Percentiles rank a stretch among this genome's conserved stretches.
Evolutionary conservation across 768 basidiomycete species (phyloP).

Genomic region (Royoungia palumana): DNA sequence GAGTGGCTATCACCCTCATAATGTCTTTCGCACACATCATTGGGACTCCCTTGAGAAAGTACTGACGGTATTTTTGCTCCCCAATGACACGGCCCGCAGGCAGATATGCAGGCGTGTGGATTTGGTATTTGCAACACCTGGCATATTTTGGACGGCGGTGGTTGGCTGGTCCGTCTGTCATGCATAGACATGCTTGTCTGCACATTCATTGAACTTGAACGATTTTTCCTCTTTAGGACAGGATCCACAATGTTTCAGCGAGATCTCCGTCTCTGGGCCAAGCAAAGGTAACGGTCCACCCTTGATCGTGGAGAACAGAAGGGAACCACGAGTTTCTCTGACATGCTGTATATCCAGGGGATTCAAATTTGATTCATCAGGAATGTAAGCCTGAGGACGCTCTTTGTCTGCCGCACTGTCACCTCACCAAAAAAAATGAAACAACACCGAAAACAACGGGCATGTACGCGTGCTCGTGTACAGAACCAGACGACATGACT

Average conservation of each 20-base stretch:
- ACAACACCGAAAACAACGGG: no score
- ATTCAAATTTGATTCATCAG: slow-evolving; percentile 82
- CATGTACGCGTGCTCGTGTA: no score
- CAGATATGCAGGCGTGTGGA: slow-evolving; percentile 71
- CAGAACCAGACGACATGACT: slow-evolving; percentile 58
- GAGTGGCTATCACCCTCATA: slow-evolving; percentile 55
- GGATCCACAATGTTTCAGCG: slow-evolving; percentile 90
- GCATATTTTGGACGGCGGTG: slow-evolving; percentile 84
- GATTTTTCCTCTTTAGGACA: slow-evolving; percentile 46
- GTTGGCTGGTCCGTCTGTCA: slow-evolving; percentile 69
- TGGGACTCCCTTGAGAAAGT: slow-evolving; percentile 85
- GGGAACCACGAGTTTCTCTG: neutral
- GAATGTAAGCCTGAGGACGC: slow-evolving; percentile 49
- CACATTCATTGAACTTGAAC: neutral
- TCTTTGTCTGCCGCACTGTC: neutral
- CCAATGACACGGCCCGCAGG: slow-evolving; percentile 33
- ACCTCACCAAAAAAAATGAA: neutral
- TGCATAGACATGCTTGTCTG: neutral
- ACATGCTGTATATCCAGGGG: slow-evolving; percentile 42
- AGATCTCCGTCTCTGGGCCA: slow-evolving; percentile 75
- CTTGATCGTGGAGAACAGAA: neutral
- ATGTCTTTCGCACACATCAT: slow-evolving; percentile 53
- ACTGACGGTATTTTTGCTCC: slow-evolving; percentile 73
- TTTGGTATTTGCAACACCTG: slow-evolving; percentile 73
- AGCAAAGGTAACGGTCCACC: slow-evolving; percentile 41